Evolutionary conservation across 148 eudicot species (phyloP).

Genomic region (Rhododendron williamsianum): DNA sequence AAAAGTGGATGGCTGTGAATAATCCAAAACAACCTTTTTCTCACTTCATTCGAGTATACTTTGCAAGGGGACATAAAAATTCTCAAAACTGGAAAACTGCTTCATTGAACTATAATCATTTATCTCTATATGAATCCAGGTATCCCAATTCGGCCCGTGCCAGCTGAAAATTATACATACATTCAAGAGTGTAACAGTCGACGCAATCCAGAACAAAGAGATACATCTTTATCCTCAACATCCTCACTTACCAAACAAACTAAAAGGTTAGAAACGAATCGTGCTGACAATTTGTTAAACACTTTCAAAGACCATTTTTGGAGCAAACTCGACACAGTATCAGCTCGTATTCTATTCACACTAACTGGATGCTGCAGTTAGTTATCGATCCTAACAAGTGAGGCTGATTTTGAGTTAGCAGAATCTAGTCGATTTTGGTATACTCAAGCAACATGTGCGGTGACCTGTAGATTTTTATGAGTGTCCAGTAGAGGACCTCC

Average conservation of each 20-base stretch:
- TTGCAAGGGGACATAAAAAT: background rate
- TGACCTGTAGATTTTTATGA: constrained; percentile 85
- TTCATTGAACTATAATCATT: background rate
- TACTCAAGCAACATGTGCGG: constrained; percentile 96
- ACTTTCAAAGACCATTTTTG: background rate
- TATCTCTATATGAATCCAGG: background rate
- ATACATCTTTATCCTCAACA: background rate
- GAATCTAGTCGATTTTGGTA: constrained; percentile 68
- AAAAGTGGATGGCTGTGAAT: background rate
- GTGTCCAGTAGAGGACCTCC: constrained; percentile 95
- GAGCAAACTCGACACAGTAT: background rate
- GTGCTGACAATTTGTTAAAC: background rate
- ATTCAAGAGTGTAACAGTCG: background rate
- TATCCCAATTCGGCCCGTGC: background rate
- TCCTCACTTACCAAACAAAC: background rate
- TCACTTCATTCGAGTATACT: background rate
- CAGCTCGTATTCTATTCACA: background rate
- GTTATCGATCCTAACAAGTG: background rate
- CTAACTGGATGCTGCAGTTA: constrained; percentile 1
- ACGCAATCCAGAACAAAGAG: background rate
- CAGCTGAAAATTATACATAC: background rate
- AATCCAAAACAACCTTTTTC: background rate
- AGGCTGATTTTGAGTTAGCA: background rate
- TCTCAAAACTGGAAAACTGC: background rate
- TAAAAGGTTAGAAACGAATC: background rate